Evolutionary conservation across 805 yeast genomes (phyloP).

Genomic region (Torulaspora franciscae): DNA sequence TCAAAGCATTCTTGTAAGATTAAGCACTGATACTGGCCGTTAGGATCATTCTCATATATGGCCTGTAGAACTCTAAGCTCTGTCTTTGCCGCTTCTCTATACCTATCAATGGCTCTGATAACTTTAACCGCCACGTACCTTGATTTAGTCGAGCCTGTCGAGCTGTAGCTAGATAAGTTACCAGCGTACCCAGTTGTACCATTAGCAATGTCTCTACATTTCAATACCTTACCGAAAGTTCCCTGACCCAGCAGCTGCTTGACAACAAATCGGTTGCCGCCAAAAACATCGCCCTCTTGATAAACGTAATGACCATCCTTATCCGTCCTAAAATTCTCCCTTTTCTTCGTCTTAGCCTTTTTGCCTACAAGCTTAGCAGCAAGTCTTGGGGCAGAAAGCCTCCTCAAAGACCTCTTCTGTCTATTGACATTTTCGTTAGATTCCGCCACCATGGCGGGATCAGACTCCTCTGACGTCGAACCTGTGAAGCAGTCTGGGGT

Average conservation of each 20-base stretch:
- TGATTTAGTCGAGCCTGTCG: slow-evolving; percentile 6
- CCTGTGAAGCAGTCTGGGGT: slow-evolving; percentile 4
- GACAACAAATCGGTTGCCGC: slow-evolving; percentile 60
- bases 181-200: slow-evolving; percentile 31
- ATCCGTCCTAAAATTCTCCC: slow-evolving; percentile 38
- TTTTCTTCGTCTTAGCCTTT: slow-evolving; percentile 11
- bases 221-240: slow-evolving; percentile 96
- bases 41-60: slow-evolving; percentile 41
- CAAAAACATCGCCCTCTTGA: slow-evolving; percentile 53
- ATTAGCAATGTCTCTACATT: slow-evolving; percentile 65
- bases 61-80: slow-evolving; percentile 69
- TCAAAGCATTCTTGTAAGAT: slow-evolving; percentile 88
- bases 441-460: slow-evolving; percentile 7
- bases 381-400: slow-evolving; percentile 14
- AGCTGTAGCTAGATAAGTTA: slow-evolving; percentile 10
- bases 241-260: slow-evolving; percentile 82
- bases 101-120: slow-evolving; percentile 86
- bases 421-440: background rate
- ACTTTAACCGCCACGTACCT: slow-evolving; percentile 83
- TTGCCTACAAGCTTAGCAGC: slow-evolving; percentile 16
- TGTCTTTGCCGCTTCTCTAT: slow-evolving; percentile 90
- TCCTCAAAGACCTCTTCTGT: slow-evolving; percentile 9
- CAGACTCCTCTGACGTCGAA: slow-evolving; percentile 8
- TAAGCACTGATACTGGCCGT: slow-evolving; percentile 62
- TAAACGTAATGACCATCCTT: slow-evolving; percentile 72